phyloP scores from a whole-genome alignment of 192 early-diverging fungal genomes.

The Jimgerdemannia flammicorona region DNA sequence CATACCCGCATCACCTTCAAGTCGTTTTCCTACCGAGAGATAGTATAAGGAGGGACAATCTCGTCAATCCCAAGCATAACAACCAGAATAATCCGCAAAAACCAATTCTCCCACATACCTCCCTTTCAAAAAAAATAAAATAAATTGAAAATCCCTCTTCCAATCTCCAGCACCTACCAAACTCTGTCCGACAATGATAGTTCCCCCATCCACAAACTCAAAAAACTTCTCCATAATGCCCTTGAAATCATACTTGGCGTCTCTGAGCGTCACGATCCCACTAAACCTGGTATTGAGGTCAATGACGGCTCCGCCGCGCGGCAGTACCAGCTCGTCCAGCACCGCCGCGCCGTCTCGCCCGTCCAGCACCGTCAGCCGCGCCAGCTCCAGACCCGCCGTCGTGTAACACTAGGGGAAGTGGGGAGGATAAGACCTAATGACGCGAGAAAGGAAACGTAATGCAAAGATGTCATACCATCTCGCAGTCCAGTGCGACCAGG shows the following conservation, averaged over 20 bases:
- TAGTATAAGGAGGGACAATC: too few relatives aligned
- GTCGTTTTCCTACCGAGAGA: too few relatives aligned
- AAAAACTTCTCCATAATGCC: slow-evolving; percentile 34
- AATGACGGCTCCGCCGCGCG: slow-evolving; percentile 40
- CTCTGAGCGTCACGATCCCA: slow-evolving; percentile 45
- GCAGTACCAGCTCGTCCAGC: slow-evolving; percentile 59
- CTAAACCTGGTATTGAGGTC: slow-evolving; percentile 59
- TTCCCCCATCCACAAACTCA: slow-evolving; percentile 37
- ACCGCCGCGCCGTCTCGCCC: slow-evolving; percentile 33
- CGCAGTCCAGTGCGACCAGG: slow-evolving; percentile 65
- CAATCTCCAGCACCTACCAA: slow-evolving; percentile 19
- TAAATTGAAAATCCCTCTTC: too few relatives aligned
- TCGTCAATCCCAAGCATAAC: too few relatives aligned
- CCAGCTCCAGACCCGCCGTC: slow-evolving; percentile 61
- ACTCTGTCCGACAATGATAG: slow-evolving; percentile 64
- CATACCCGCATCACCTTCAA: too few relatives aligned
- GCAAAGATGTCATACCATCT: slow-evolving; percentile 49
- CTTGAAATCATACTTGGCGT: slow-evolving; percentile 39
- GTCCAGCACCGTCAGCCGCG: slow-evolving; percentile 54
- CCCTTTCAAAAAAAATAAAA: too few relatives aligned
- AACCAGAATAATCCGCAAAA: too few relatives aligned
- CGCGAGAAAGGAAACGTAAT: neutral
- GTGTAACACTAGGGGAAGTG: slow-evolving; percentile 51
- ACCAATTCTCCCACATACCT: too few relatives aligned
- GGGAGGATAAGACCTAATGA: neutral